These are phyloP conservation scores for Pestalotiopsis sp. DNA, from an alignment of 2,329 filamentous ascomycete species.

Conservation along the genomic window DNA sequence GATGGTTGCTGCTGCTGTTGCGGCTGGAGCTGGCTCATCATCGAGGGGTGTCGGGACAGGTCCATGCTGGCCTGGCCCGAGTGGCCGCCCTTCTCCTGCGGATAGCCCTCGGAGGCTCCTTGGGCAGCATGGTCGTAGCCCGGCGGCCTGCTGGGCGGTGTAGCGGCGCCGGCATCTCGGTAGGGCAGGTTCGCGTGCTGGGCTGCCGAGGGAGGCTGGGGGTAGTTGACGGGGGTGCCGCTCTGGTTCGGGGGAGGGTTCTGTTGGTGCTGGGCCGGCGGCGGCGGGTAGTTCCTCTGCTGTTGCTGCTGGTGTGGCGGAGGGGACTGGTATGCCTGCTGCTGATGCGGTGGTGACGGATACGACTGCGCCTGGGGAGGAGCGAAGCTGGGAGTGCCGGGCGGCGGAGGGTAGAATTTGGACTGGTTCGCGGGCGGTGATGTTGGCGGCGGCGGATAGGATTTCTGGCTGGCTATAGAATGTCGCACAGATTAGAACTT, in stretches of 20 bases:
- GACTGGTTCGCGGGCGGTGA: constrained; percentile 48
- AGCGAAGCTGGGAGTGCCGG: constrained; percentile 35
- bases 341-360: constrained; percentile 31
- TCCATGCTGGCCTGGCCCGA: constrained; percentile 12
- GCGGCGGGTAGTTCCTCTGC: constrained; percentile 28
- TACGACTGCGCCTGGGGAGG: constrained; percentile 33
- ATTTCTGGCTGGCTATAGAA: constrained; percentile 34
- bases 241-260: constrained; percentile 26
- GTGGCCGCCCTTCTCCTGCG: constrained; percentile 31
- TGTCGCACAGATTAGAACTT: background rate
- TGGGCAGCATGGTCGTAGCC: constrained; percentile 25
- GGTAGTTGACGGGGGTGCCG: constrained; percentile 30
- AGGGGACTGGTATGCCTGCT: constrained; percentile 25
- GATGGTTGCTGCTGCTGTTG: background rate
- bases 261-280: constrained; percentile 24
- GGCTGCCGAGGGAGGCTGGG: constrained; percentile 37
- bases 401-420: constrained; percentile 47
- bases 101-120: constrained; percentile 27
- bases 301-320: constrained; percentile 28
- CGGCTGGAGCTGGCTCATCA: background rate
- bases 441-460: constrained; percentile 48
- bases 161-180: constrained; percentile 35
- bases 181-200: constrained; percentile 28
- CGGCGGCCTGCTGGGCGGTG: constrained; percentile 24
- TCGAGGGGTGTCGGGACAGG: constrained; percentile 19